phyloP scores from a whole-genome alignment of 345 rosid species.

The Populus simonii region DNA sequence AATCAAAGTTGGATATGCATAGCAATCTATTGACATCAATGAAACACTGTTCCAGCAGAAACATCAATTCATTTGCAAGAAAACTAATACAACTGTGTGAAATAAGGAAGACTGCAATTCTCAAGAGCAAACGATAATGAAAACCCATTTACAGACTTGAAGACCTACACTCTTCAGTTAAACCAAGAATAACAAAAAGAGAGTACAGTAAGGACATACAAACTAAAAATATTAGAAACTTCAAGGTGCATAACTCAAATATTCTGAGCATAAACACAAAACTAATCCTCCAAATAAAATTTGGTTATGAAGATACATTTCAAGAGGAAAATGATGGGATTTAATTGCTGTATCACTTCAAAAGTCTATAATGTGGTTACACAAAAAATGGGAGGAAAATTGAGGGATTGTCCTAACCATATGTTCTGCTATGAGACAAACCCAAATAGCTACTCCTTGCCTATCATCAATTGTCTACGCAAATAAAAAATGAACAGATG shows the following conservation, averaged over 20 bases:
- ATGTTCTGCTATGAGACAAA: not conserved
- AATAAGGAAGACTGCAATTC: not conserved
- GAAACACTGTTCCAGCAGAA: not conserved
- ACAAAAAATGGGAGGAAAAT: not conserved
- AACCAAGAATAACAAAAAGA: not conserved
- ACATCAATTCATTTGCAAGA: not conserved
- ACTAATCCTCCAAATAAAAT: not conserved
- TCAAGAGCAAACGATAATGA: not conserved
- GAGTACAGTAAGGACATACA: not conserved
- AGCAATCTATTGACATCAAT: not conserved
- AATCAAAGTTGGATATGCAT: not conserved
- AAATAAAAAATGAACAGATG: not conserved
- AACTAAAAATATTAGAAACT: not conserved
- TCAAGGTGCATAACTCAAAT: not conserved
- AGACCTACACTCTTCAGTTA: not conserved
- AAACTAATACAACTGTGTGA: not conserved
- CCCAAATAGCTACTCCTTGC: not conserved
- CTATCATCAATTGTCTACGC: not conserved
- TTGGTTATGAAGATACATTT: not conserved
- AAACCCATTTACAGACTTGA: not conserved
- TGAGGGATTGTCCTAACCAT: not conserved
- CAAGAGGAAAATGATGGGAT: not conserved
- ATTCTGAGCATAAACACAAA: not conserved
- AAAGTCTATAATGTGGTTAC: not conserved
- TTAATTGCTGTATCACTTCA: not conserved